Conservation (phyloP, 2,329 filamentous ascomycete genomes). For the Sporothrix luriei region DNA sequence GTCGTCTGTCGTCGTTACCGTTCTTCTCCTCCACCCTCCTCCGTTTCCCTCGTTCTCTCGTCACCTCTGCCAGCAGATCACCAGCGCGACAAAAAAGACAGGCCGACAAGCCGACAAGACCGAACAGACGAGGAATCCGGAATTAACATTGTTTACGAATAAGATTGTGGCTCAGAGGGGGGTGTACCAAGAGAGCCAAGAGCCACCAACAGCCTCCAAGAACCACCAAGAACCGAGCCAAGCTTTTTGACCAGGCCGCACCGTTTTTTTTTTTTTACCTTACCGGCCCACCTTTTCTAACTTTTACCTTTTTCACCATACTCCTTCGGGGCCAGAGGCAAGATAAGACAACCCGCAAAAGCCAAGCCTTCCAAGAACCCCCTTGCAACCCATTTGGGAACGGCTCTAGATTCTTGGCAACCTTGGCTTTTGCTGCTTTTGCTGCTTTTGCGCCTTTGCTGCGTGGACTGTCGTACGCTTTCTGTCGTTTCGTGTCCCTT, state of each 20-base stretch:
- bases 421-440: background rate
- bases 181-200: conserved; percentile 13
- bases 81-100: background rate
- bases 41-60: background rate
- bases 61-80: background rate
- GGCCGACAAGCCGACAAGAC: background rate
- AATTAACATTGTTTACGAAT: background rate
- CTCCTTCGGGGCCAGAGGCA: background rate
- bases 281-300: background rate
- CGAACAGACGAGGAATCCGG: background rate
- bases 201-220: background rate
- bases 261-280: no score
- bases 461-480: no score
- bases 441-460: background rate
- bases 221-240: conserved; percentile 19
- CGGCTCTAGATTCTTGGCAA: conserved; percentile 33
- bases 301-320: conserved; percentile 4
- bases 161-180: conserved; percentile 21
- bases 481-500: conserved; percentile 16
- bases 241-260: conserved; percentile 5
- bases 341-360: conserved; percentile 24
- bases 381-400: conserved; percentile 27
- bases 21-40: no score
- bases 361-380: conserved; percentile 29
- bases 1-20: background rate